Base-by-base conservation (phyloP, 331 rosid genomes). In the Dryas integrifolia region DNA sequence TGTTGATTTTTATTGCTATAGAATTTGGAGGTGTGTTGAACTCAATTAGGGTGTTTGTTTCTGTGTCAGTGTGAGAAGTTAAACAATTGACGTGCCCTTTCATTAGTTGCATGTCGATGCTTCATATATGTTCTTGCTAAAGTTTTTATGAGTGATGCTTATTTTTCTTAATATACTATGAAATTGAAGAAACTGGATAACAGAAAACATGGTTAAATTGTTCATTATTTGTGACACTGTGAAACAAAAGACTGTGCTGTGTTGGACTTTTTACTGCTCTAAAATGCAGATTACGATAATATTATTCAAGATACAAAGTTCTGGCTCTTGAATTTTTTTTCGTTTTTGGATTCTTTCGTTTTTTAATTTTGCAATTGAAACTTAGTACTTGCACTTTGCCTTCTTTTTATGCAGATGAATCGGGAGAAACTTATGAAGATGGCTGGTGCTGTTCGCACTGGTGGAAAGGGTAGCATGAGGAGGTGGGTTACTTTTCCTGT, bases 401-500 rank as follows among this genome's bases (percentile, higher is more conserved):
- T 1, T 50, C 38, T 1, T 18, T 7, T 65, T 62, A 26, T 35
- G 6, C 86, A 91, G 97, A 91, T 91, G 97, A 83, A 91, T 87
- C 24, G 84, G 75, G 97, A 91, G 67, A 91, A 66, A 75, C 90
- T 91, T 63, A 88, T 80, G 87, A 88, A 87, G 87, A 91, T 91
- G 97, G 97, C 96, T 0, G 86, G 97, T 84, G 90, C 97, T 0
- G 97, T 92, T 39, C 85, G 97, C 77, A 92, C 97, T 8, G 97
- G 97, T 67, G 97, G 97, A 72, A 92, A 92, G 83, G 97, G 97
- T 75, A 92, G 96, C 43, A 6, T 92, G 83, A 86, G 97, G 80
- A 92, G 97, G 97, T 92, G 69, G 45, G 50, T 52, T 49, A 35
- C 21, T 9, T 56, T 11, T 49, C 5, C 21, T 43, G 3, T 43